A percentile compares a stretch with the other conserved stretches of the same genome.
Conservation (phyloP, 441 rosid genomes). For the Breynia disticha region DNA sequence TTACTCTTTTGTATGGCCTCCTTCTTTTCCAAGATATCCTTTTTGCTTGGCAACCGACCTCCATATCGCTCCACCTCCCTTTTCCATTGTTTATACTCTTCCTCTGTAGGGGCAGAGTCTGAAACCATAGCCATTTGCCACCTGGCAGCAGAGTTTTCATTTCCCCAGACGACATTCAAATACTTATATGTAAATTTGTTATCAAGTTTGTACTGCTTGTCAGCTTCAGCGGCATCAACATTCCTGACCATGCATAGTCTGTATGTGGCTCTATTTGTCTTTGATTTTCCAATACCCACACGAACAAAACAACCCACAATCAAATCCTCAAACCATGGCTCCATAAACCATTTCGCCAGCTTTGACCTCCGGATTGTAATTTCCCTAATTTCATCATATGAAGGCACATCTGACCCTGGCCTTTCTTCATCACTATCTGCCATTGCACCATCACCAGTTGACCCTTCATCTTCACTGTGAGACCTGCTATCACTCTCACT, state of each 20-base stretch:
- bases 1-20: constrained; percentile 59
- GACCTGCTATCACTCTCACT: constrained; percentile 78
- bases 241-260: constrained; percentile 82
- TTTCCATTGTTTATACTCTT: constrained; percentile 75
- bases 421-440: constrained; percentile 86
- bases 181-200: constrained; percentile 74
- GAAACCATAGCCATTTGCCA: constrained; percentile 99
- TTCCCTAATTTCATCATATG: constrained; percentile 73
- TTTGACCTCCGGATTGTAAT: constrained; percentile 81
- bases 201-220: constrained; percentile 70
- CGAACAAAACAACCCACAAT: constrained; percentile 93
- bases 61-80: constrained; percentile 77
- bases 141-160: constrained; percentile 82
- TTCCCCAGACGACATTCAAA: constrained; percentile 80
- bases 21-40: constrained; percentile 76
- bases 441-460: constrained; percentile 72
- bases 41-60: constrained; percentile 78
- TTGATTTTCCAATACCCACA: constrained; percentile 87
- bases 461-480: constrained; percentile 81
- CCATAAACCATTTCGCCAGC: constrained; percentile 95
- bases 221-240: constrained; percentile 85
- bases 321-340: constrained; percentile 95
- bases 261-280: constrained; percentile 49
- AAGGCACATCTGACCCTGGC: constrained; percentile 47
- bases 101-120: constrained; percentile 82